Evolutionary conservation across 179 eudicot species (phyloP).

Genomic region (Actinidia polygama): DNA sequence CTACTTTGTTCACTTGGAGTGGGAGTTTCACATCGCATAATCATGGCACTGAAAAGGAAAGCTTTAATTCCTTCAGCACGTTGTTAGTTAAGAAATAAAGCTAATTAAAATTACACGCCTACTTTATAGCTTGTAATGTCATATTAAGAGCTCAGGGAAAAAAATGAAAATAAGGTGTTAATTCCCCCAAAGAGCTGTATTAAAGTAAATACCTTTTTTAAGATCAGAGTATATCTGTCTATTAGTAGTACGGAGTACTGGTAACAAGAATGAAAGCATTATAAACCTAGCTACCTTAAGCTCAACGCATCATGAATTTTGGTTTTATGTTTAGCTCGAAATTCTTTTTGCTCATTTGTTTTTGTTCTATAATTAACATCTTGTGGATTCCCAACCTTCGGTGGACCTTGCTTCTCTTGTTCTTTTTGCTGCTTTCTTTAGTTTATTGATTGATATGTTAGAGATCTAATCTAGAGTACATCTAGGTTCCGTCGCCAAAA

Average conservation of each 20-base stretch:
- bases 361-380: not conserved
- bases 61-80: not conserved
- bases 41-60: not conserved
- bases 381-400: too few relatives aligned
- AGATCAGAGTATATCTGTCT: too few relatives aligned
- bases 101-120: too few relatives aligned
- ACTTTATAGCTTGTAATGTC: not conserved
- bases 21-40: not conserved
- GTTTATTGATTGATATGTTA: too few relatives aligned
- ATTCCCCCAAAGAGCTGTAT: not conserved
- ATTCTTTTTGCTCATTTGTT: not conserved
- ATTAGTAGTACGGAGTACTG: too few relatives aligned
- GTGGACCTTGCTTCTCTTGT: too few relatives aligned
- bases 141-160: not conserved
- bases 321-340: not conserved
- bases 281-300: not conserved
- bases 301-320: not conserved
- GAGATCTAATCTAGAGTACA: too few relatives aligned
- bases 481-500: too few relatives aligned
- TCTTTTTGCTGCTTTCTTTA: too few relatives aligned
- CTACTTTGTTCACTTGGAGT: not conserved
- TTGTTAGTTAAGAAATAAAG: not conserved
- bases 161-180: not conserved
- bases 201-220: not conserved
- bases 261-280: not conserved